Evolutionary conservation across 176 grass and related monocot genomes (phyloP).

Genomic region (Hsuehochloa calcarea): DNA sequence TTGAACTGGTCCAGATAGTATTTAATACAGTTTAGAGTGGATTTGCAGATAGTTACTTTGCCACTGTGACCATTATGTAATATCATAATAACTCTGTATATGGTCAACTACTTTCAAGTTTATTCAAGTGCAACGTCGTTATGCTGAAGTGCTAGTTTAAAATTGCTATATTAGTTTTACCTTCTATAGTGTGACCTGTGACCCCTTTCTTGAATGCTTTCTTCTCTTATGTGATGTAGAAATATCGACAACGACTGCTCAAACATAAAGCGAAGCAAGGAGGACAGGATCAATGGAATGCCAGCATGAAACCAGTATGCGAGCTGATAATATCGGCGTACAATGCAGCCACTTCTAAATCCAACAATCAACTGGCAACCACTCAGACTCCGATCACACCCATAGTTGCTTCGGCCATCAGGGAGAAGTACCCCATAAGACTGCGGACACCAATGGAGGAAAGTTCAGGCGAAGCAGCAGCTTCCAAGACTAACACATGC

Average conservation of each 20-base stretch:
- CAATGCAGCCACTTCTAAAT: neutral
- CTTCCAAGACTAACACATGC: neutral
- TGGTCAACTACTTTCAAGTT: neutral
- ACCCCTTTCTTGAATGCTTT: neutral
- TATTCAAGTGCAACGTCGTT: neutral
- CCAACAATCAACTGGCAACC: neutral
- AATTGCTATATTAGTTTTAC: neutral
- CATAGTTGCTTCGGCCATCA: neutral
- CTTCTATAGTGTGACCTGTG: conserved; percentile 10
- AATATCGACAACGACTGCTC: conserved; percentile 34
- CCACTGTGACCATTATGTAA: neutral
- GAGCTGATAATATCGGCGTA: neutral
- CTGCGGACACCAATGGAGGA: neutral
- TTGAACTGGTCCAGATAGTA: neutral
- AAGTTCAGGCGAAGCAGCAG: neutral
- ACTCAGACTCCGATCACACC: neutral
- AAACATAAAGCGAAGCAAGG: neutral
- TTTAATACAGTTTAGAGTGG: neutral
- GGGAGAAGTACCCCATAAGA: neutral
- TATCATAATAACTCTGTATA: neutral
- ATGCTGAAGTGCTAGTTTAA: neutral
- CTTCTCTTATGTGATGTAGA: conserved; percentile 29
- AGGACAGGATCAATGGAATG: neutral
- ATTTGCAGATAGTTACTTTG: neutral
- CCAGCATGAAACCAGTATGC: neutral